Evolutionary conservation across 305 asterid genomes (phyloP).

Genomic region (Fraxinus paxiana): DNA sequence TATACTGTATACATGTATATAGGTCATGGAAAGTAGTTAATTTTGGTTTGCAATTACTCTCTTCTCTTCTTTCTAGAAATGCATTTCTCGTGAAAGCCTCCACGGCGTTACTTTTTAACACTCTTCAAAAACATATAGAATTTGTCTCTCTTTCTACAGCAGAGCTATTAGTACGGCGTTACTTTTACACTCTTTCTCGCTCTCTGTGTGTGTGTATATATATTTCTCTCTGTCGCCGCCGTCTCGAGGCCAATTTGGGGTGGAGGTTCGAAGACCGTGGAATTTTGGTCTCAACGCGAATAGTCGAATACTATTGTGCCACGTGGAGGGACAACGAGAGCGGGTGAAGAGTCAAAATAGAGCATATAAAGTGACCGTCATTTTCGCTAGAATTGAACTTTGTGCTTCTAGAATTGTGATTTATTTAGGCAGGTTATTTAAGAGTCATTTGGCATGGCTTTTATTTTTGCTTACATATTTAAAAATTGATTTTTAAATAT

Average conservation of each 20-base stretch:
- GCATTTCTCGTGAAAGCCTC: constrained; percentile 41
- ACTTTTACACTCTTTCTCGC: background rate
- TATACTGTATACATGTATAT: background rate
- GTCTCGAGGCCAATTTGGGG: background rate
- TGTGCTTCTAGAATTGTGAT: background rate
- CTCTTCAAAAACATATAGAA: background rate
- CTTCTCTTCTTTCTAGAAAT: constrained; percentile 34
- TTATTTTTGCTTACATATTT: no score
- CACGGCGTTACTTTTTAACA: constrained; percentile 31
- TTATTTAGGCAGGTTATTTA: background rate
- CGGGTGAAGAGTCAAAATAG: background rate
- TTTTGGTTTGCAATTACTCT: constrained; percentile 44
- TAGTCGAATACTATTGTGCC: background rate
- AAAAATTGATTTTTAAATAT: no score
- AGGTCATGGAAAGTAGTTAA: constrained; percentile 21
- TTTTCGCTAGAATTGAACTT: background rate
- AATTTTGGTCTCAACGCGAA: background rate
- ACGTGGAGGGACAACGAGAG: background rate
- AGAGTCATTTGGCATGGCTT: no score
- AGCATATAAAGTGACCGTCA: background rate
- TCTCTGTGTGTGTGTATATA: background rate
- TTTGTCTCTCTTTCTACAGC: background rate
- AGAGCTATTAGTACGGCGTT: background rate
- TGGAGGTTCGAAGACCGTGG: background rate
- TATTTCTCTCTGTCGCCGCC: background rate